phyloP scores from a whole-genome alignment of 305 asterid genomes.

The Fraxinus velutina region DNA sequence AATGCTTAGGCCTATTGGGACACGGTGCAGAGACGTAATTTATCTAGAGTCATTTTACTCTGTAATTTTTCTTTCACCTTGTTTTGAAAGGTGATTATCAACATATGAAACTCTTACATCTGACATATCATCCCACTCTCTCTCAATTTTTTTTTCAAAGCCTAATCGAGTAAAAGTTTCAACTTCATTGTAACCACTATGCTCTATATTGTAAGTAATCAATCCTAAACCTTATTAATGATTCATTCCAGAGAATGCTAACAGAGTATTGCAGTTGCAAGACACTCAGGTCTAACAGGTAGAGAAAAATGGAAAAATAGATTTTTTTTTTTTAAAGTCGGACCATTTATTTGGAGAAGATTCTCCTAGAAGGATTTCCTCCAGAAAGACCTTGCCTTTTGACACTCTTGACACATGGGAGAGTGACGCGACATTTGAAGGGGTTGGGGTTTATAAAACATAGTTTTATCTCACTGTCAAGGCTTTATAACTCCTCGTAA shows the following conservation, averaged over 20 bases:
- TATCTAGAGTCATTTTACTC: background rate
- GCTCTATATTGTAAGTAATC: background rate
- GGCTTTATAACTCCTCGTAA: background rate
- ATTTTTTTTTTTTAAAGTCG: background rate
- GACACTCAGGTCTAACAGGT: background rate
- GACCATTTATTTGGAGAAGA: background rate
- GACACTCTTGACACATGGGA: background rate
- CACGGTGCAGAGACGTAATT: background rate
- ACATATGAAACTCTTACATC: background rate
- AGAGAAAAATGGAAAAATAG: background rate
- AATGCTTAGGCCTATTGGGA: background rate
- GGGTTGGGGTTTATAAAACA: background rate
- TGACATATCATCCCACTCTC: background rate
- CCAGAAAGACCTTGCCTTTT: background rate
- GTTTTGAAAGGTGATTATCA: background rate
- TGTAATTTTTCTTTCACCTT: background rate
- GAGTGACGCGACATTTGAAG: background rate
- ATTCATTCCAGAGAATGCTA: background rate
- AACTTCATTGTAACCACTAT: background rate
- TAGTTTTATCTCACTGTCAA: background rate
- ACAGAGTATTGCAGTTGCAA: background rate
- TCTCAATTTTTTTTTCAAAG: background rate
- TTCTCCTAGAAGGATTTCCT: background rate
- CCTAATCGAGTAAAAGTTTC: background rate
- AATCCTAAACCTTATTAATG: background rate